phyloP scores from a whole-genome alignment of 768 basidiomycete species.

The Calvatia gigantea region DNA sequence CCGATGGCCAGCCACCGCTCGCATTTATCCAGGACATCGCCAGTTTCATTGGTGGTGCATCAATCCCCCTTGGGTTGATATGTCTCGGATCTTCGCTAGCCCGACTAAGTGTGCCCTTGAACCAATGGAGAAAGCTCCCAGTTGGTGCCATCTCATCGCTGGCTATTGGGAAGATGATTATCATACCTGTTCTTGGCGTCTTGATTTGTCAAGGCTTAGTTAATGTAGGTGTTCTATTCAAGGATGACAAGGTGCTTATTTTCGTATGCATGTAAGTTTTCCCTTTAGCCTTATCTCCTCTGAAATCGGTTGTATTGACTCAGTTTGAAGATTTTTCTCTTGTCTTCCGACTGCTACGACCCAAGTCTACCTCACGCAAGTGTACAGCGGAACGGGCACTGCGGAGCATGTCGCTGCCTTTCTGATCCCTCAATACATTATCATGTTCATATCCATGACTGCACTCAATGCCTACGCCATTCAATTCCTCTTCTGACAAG shows the following conservation, averaged over 20 bases:
- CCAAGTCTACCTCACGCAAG: constrained; percentile 62
- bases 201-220: constrained; percentile 51
- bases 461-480: constrained; percentile 44
- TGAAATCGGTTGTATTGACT: not conserved
- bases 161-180: constrained; percentile 50
- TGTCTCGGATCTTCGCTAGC: constrained; percentile 64
- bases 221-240: constrained; percentile 39
- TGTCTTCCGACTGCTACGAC: not conserved
- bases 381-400: constrained; percentile 61
- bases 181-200: constrained; percentile 61
- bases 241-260: constrained; percentile 53
- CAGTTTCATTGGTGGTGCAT: constrained; percentile 57
- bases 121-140: constrained; percentile 39
- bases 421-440: constrained; percentile 57
- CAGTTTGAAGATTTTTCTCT: constrained; percentile 45
- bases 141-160: constrained; percentile 51
- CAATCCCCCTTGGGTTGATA: constrained; percentile 60
- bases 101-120: constrained; percentile 46
- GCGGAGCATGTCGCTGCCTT: constrained; percentile 61
- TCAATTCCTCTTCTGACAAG: constrained; percentile 35
- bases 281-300: constrained; percentile 1
- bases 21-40: constrained; percentile 55
- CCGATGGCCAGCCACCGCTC: constrained; percentile 67
- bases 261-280: constrained; percentile 66
- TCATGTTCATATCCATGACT: constrained; percentile 51